Evolutionary conservation across 495 filamentous ascomycete genomes (phyloP), one percentile per base, ranked within the genome.

Genomic region (Apodospora peruviana): DNA sequence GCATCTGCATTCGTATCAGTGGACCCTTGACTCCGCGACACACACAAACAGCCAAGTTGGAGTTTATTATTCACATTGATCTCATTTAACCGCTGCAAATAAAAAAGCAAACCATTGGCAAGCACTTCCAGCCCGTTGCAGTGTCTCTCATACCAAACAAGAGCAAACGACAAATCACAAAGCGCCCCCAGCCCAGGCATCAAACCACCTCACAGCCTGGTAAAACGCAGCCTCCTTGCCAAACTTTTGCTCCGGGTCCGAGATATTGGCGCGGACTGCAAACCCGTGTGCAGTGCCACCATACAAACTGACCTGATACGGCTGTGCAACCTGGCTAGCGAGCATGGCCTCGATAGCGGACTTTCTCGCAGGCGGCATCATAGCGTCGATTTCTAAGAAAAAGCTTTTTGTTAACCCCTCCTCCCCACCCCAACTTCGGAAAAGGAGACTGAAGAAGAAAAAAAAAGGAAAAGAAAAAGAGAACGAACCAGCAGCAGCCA

Each of bases 191-290:
- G 48, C 48, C 52, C 52, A 55, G 1, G 52, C 52, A 35, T 80
- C 71, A 57, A 88, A 88, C 83, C 84, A 89, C 46, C 67, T 55
- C 44, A 86, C 68, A 46, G 84, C 83, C 69, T 88, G 84, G 52
- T 73, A 70, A 64, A 86, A 87, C 35, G 84, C 84, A 66, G 81
- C 75, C 68, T 90, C 83, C 70, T 87, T 88, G 29, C 83, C 81
- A 56, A 77, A 88, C 69, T 84, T 85, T 57, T 75, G 65, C 52
- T 72, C 58, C 47, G 70, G 71, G 43, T 83, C 72, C 45, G 62
- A 78, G 50, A 83, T 51, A 51, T 88, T 83, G 12, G 64, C 72
- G 17, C 84, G 72, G 19, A 86, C 80, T 14, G 81, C 79, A 55
- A 88, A 90, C n/a, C 86, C 86, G 57, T 88, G 86, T 27, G 59